phyloP scores from a whole-genome alignment of 148 eudicot genomes.

The Spergularia marina region DNA sequence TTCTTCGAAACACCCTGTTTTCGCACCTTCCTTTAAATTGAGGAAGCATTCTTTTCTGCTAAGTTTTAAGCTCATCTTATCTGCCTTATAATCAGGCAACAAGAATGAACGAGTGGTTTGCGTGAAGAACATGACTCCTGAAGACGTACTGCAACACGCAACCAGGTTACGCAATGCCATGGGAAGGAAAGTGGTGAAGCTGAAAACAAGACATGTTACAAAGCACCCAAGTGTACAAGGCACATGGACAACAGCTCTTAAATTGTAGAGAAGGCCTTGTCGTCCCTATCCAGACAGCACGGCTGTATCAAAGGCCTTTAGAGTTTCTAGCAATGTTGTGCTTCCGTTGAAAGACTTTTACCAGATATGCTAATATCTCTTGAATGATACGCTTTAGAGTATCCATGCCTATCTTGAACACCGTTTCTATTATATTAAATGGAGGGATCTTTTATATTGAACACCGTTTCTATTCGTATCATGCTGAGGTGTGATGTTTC shows the following conservation, averaged over 20 bases:
- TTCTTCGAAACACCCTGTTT: background rate
- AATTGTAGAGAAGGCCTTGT: slow-evolving; percentile 32
- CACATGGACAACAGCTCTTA: slow-evolving; percentile 63
- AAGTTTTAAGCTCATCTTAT: background rate
- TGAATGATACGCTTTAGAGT: background rate
- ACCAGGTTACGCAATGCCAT: slow-evolving; percentile 75
- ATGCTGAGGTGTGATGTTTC: no score
- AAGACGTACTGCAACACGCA: slow-evolving; percentile 64
- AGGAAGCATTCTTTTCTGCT: background rate
- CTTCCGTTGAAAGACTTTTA: background rate
- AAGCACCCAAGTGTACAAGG: slow-evolving; percentile 92
- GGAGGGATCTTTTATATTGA: no score
- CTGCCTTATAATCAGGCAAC: slow-evolving; percentile 34
- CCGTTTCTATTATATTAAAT: background rate
- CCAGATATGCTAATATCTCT: background rate
- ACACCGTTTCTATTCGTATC: no score
- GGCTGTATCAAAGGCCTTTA: background rate
- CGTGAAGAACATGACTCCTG: slow-evolving; percentile 70
- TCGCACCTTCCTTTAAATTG: background rate
- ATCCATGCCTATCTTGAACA: background rate
- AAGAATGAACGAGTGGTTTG: slow-evolving; percentile 74
- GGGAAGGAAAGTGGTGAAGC: slow-evolving; percentile 87
- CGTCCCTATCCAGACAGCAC: background rate
- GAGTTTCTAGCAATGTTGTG: background rate
- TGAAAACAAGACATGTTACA: slow-evolving; percentile 83